Evolutionary conservation across 306 rosid genomes (phyloP).

Genomic region (Malus fusca): DNA sequence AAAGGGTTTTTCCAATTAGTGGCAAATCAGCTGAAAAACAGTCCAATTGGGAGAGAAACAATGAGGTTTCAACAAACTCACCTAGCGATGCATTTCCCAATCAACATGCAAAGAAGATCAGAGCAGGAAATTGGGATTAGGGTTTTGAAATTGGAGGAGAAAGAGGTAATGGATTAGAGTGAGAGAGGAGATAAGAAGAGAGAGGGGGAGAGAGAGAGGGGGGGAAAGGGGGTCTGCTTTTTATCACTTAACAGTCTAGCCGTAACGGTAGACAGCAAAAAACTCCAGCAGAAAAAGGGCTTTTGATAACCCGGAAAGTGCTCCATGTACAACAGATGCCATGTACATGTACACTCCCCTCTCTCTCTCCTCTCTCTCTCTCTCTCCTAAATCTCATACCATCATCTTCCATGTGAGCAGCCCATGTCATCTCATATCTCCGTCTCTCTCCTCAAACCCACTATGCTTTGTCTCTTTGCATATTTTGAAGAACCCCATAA

Average conservation of each 20-base stretch:
- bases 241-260: constrained; percentile 11
- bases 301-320: constrained; percentile 33
- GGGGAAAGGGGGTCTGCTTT: background rate
- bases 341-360: constrained; percentile 5
- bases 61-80: background rate
- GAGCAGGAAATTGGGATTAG: constrained; percentile 1
- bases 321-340: constrained; percentile 32
- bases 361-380: constrained; percentile 37
- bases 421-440: constrained; percentile 8
- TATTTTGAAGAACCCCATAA: constrained; percentile 5
- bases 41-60: background rate
- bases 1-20: background rate
- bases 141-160: constrained; percentile 15
- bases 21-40: background rate
- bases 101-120: constrained; percentile 17
- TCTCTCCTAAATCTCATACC: background rate
- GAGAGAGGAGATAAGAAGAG: background rate
- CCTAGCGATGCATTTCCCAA: constrained; percentile 7
- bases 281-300: constrained; percentile 2
- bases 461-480: constrained; percentile 35
- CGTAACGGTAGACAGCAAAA: background rate
- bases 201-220: background rate
- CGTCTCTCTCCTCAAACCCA: constrained; percentile 9
- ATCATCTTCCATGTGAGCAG: constrained; percentile 41
- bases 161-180: background rate